Percentiles rank a stretch among this genome's conserved stretches.
These are phyloP conservation scores for Tilletiopsis washingtonensis DNA, from an alignment of 1,284 basidiomycete genomes.

Conservation along the genomic window DNA sequence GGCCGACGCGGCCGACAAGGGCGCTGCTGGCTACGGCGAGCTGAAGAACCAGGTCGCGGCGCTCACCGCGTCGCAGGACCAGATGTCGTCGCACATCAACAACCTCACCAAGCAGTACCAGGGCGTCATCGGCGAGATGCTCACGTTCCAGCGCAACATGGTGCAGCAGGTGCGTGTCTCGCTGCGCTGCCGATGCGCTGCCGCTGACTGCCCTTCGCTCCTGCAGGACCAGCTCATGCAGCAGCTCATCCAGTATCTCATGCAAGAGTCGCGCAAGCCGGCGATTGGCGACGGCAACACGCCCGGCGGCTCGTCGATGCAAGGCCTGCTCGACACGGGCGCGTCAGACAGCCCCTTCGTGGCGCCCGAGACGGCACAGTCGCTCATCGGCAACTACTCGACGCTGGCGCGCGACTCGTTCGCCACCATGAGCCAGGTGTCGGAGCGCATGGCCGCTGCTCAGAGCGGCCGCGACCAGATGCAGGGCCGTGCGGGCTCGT, in stretches of 20 bases:
- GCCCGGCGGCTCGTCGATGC: background rate
- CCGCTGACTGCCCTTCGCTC: too few relatives aligned
- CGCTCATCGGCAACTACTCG: conserved; percentile 56
- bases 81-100: conserved; percentile 50
- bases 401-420: conserved; percentile 59
- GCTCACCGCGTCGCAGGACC: conserved; percentile 33
- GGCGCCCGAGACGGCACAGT: conserved; percentile 57
- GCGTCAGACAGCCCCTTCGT: conserved; percentile 51
- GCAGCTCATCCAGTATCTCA: conserved; percentile 69
- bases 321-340: background rate
- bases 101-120: conserved; percentile 68
- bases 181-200: too few relatives aligned
- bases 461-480: background rate
- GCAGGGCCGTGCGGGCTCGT: too few relatives aligned
- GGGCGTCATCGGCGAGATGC: conserved; percentile 70
- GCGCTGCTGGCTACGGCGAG: conserved; percentile 25
- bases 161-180: too few relatives aligned
- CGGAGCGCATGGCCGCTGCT: conserved; percentile 51
- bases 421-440: conserved; percentile 67
- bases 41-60: conserved; percentile 30
- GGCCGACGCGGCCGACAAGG: conserved; percentile 15
- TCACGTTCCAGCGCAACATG: conserved; percentile 72
- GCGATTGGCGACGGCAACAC: background rate
- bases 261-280: conserved; percentile 50
- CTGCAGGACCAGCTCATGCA: conserved; percentile 80